A percentile compares a stretch with the other conserved stretches of the same genome.
Evolutionary conservation across 1,139 yeast genomes (phyloP).

Genomic region (Saccharomyces pastorianus): DNA sequence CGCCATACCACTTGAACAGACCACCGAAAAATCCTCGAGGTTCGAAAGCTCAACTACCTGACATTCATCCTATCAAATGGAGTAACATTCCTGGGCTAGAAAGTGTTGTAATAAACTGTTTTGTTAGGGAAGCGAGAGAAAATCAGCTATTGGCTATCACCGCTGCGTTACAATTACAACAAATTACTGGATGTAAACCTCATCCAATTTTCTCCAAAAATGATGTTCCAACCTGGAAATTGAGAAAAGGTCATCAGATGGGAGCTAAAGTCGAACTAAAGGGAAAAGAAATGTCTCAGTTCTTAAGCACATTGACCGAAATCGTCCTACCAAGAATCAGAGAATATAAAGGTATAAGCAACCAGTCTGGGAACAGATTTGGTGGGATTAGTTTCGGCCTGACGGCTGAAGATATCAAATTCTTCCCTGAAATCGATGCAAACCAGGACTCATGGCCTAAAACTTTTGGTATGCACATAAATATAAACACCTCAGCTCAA

Average conservation of each 20-base stretch:
- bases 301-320: constrained; percentile 78
- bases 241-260: constrained; percentile 82
- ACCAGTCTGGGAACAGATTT: constrained; percentile 69
- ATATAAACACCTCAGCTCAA: constrained; percentile 82
- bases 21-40: constrained; percentile 58
- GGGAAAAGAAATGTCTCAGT: constrained; percentile 83
- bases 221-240: constrained; percentile 80
- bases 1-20: constrained; percentile 87
- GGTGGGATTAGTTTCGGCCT: constrained; percentile 88
- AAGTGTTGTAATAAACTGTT: constrained; percentile 64
- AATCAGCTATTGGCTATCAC: constrained; percentile 70
- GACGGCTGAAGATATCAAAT: constrained; percentile 64
- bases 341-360: constrained; percentile 73
- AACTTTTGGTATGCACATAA: constrained; percentile 79
- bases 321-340: constrained; percentile 88
- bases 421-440: constrained; percentile 89
- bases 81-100: constrained; percentile 65
- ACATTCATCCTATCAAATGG: constrained; percentile 57
- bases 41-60: constrained; percentile 59
- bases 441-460: constrained; percentile 87
- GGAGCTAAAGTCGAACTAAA: constrained; percentile 78
- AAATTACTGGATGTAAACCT: constrained; percentile 86
- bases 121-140: constrained; percentile 65
- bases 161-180: constrained; percentile 77
- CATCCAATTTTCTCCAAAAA: constrained; percentile 62